phyloP scores from a whole-genome alignment of 1,139 yeast genomes.

The Hyphopichia burtonii region DNA sequence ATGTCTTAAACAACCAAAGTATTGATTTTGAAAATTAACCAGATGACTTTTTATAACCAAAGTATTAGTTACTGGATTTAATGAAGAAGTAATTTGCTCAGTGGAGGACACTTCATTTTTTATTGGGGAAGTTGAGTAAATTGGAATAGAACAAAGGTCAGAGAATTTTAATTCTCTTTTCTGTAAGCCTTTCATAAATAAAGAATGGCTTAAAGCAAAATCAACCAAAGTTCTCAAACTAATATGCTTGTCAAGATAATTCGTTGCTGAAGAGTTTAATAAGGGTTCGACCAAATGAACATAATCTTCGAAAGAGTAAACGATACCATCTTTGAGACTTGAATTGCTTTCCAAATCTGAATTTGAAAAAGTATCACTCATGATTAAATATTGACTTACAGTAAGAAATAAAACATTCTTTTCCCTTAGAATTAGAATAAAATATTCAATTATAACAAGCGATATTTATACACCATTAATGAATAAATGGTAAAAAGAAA shows the following conservation, averaged over 20 bases:
- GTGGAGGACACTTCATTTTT: not conserved
- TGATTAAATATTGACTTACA: not conserved
- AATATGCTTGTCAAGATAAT: constrained; percentile 20
- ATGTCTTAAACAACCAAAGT: constrained; percentile 26
- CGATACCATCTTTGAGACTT: not conserved
- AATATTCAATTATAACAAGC: no score
- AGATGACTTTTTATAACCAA: constrained; percentile 9
- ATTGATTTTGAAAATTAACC: constrained; percentile 10
- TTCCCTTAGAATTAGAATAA: no score
- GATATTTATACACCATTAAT: no score
- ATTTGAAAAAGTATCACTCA: not conserved
- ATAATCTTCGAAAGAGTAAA: constrained; percentile 22
- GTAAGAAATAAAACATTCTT: no score
- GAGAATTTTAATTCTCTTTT: constrained; percentile 23
- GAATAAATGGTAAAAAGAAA: no score
- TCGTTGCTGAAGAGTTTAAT: constrained; percentile 14
- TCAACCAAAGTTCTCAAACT: constrained; percentile 27
- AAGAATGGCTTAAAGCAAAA: constrained; percentile 23
- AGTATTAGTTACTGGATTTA: constrained; percentile 2
- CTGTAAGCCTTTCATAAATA: constrained; percentile 20
- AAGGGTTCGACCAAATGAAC: constrained; percentile 18
- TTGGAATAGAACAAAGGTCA: constrained; percentile 13
- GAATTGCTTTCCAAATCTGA: constrained; percentile 2
- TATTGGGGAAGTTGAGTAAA: not conserved
- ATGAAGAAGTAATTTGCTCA: not conserved